Base-by-base conservation (phyloP, 2,329 filamentous ascomycete species). In the Diaporthe capsici region DNA sequence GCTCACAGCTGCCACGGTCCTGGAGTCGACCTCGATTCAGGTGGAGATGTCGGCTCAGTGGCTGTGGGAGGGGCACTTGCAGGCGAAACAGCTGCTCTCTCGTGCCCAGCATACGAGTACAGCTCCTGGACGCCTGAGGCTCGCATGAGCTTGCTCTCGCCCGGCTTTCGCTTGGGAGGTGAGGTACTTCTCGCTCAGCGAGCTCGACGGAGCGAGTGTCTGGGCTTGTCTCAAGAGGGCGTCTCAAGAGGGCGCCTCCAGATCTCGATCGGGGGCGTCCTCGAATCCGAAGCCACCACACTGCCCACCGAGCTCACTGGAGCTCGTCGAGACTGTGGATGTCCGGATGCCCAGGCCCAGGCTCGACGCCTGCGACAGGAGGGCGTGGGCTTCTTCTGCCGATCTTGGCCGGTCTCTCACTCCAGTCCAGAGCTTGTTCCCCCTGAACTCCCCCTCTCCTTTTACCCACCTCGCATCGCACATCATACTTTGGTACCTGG, bases 361-460 rank as follows among this genome's bases (percentile, higher is more conserved):
- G 37, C 58, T 44, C 37, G 2, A 13, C 25, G n/a, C 31, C 31
- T 53, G 47, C 65, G 20, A 68, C 65, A 70, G 49, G 34, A 55
- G 49, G 34, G 65, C 65, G 34, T 51, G 65, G 65, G 65, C 65
- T n/a, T 34, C 25, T 28, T 68, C 65, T 70, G 65, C 65, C 65
- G 65, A 70, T 70, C 65, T 55, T 70, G 65, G 65, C 65, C 49
- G 49, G 65, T 42, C 65, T 70, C 49, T 55, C 28, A 12, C 42
- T 49, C 28, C 42, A 67, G 42, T 47, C 31, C 65, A 68, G 65
- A 51, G 65, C 47, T 28, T 39, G 49, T 13, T 25, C 34, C 65
- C 65, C 65, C 49, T 53, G 34, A 55, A 28, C 1, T 1, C 31
- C 47, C 47, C 25, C 65, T 42, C 63, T 37, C 44, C 28, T 70